A percentile compares a stretch with the other conserved stretches of the same genome.
These are phyloP conservation scores for Phyllosticta citribraziliensis DNA, from an alignment of 2,329 filamentous ascomycete species.

Conservation along the genomic window DNA sequence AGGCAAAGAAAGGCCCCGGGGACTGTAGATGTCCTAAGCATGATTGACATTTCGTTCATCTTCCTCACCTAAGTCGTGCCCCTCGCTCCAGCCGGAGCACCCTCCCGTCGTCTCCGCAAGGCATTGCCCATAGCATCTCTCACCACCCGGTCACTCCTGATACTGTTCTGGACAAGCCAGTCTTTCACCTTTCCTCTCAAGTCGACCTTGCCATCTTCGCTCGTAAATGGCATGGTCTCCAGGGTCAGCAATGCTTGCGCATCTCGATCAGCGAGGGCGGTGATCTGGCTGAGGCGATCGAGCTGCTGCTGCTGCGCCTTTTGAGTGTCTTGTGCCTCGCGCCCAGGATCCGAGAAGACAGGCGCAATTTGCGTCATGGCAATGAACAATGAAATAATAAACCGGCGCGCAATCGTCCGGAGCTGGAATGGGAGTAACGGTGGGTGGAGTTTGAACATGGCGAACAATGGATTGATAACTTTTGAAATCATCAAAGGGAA, in stretches of 20 bases:
- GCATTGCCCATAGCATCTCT: constrained; percentile 64
- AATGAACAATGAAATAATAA: constrained; percentile 51
- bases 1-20: not conserved
- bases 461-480: constrained; percentile 39
- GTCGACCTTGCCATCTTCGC: constrained; percentile 55
- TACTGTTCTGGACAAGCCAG: constrained; percentile 80
- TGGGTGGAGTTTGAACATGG: constrained; percentile 35
- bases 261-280: constrained; percentile 57
- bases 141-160: constrained; percentile 71
- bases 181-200: constrained; percentile 68
- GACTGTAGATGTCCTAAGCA: not conserved
- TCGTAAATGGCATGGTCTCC: constrained; percentile 71
- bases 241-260: constrained; percentile 60
- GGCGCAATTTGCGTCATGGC: constrained; percentile 33
- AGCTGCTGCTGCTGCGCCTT: constrained; percentile 48
- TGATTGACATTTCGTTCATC: not conserved
- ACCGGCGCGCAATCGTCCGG: constrained; percentile 63
- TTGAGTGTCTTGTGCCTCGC: not conserved
- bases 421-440: constrained; percentile 79
- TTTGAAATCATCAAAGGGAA: constrained; percentile 34
- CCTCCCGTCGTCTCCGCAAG: constrained; percentile 51
- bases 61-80: constrained; percentile 15
- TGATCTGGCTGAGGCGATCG: constrained; percentile 53
- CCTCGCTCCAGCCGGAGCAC: constrained; percentile 51
- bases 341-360: constrained; percentile 17